Conservation (phyloP, 2,329 filamentous ascomycete genomes). For the Trichoderma koningiopsis region DNA sequence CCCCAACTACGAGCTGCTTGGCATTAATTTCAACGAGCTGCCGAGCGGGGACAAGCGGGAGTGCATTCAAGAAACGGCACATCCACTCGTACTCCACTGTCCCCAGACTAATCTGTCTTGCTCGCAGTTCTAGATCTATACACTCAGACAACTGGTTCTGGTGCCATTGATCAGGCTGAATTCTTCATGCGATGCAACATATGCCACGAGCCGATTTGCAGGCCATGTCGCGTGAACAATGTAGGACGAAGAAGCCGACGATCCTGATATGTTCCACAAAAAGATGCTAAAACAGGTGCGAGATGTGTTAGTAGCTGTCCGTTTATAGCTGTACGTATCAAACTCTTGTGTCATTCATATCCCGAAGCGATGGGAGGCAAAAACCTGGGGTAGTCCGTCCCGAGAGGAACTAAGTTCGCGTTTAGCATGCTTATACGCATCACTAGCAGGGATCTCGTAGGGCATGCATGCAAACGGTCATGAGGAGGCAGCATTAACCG, state of each 20-base stretch:
- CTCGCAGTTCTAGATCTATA: background rate
- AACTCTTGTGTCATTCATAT: constrained; percentile 10
- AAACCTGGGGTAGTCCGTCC: constrained; percentile 10
- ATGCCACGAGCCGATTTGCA: background rate
- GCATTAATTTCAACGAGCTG: background rate
- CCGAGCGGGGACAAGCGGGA: background rate
- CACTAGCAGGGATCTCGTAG: background rate
- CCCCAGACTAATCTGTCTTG: background rate
- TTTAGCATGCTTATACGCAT: background rate
- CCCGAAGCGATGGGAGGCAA: constrained; percentile 9
- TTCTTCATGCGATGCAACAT: background rate
- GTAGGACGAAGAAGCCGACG: constrained; percentile 11
- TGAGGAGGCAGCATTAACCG: background rate
- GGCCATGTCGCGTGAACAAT: background rate
- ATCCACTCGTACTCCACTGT: background rate
- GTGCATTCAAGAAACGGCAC: background rate
- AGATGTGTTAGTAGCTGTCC: background rate
- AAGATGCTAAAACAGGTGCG: background rate
- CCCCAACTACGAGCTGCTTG: background rate
- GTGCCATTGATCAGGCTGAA: background rate
- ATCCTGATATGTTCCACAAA: background rate
- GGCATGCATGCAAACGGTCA: background rate
- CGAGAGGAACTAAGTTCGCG: background rate
- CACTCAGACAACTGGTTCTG: background rate
- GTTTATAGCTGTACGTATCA: background rate